Conservation (phyloP, 345 rosid species). For the Raphanus raphanistrum region DNA sequence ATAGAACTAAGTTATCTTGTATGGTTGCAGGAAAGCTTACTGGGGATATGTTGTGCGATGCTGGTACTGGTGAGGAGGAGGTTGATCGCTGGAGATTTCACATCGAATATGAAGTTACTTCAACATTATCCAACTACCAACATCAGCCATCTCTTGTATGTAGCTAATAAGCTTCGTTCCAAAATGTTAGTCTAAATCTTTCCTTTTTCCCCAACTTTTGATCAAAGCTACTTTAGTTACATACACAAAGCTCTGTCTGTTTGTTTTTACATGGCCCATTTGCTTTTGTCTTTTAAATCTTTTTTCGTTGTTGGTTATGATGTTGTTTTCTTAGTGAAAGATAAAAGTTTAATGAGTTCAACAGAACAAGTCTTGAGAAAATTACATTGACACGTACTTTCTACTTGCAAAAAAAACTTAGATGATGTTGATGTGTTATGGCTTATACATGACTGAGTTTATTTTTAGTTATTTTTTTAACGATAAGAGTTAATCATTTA, state of each 20-base stretch:
- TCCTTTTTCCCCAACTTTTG: neutral
- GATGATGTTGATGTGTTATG: no score
- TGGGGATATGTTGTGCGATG: constrained; percentile 96
- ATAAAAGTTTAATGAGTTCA: neutral
- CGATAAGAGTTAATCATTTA: neutral
- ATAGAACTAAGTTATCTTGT: neutral
- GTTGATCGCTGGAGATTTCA: constrained; percentile 52
- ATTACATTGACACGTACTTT: no score
- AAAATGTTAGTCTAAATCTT: constrained; percentile 34
- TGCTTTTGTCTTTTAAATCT: neutral
- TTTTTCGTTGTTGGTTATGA: neutral
- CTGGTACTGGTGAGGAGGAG: constrained; percentile 64
- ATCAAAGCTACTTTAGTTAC: constrained; percentile 5
- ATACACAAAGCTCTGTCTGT: constrained; percentile 13
- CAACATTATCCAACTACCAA: constrained; percentile 81
- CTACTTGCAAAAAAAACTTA: no score
- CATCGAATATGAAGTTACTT: constrained; percentile 69
- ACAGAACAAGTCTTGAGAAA: no score
- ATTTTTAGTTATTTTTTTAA: no score
- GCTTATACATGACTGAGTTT: no score
- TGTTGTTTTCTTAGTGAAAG: neutral
- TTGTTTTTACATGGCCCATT: constrained; percentile 13
- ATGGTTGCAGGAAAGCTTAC: constrained; percentile 76
- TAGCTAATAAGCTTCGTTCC: constrained; percentile 83
- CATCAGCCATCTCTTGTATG: constrained; percentile 82